Conservation (phyloP, 345 rosid species). For the Noccaea caerulescens region DNA sequence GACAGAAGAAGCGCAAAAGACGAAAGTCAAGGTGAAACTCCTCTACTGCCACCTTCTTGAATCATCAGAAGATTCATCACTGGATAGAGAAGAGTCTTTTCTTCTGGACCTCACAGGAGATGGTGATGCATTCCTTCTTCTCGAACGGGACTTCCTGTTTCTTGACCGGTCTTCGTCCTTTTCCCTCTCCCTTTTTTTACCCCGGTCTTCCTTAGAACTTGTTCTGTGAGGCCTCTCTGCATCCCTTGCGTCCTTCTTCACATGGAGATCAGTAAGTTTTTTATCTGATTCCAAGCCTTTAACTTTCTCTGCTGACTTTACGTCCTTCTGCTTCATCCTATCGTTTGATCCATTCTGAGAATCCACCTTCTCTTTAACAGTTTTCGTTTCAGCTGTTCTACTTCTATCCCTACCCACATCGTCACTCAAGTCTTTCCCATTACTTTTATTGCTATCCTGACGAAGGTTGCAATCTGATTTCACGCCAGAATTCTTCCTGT, state of each 20-base stretch:
- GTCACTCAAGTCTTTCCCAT: slow-evolving; percentile 46
- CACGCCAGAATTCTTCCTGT: slow-evolving; percentile 44
- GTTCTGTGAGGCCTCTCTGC: slow-evolving; percentile 55
- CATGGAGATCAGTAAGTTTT: slow-evolving; percentile 48
- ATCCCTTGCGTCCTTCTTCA: slow-evolving; percentile 61
- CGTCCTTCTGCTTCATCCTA: slow-evolving; percentile 48
- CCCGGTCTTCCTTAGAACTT: slow-evolving; percentile 55
- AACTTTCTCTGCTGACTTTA: slow-evolving; percentile 52
- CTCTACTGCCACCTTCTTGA: slow-evolving; percentile 64
- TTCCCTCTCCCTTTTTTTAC: slow-evolving; percentile 52
- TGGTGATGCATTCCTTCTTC: slow-evolving; percentile 64
- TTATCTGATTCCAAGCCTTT: slow-evolving; percentile 61
- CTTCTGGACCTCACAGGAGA: slow-evolving; percentile 86
- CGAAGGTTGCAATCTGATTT: slow-evolving; percentile 47
- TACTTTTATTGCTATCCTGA: slow-evolving; percentile 52
- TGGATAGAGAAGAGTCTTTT: slow-evolving; percentile 65
- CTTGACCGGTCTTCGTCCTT: slow-evolving; percentile 64
- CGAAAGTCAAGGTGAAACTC: slow-evolving; percentile 30
- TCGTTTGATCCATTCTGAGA: slow-evolving; percentile 56
- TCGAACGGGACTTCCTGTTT: slow-evolving; percentile 62
- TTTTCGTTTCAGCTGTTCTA: slow-evolving; percentile 51
- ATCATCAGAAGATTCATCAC: slow-evolving; percentile 80
- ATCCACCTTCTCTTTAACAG: slow-evolving; percentile 57
- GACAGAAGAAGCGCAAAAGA: slow-evolving; percentile 3
- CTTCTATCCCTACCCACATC: slow-evolving; percentile 46